These are phyloP conservation scores for Pouteria glomerata DNA, from an alignment of 148 eudicot genomes.

Conservation along the genomic window DNA sequence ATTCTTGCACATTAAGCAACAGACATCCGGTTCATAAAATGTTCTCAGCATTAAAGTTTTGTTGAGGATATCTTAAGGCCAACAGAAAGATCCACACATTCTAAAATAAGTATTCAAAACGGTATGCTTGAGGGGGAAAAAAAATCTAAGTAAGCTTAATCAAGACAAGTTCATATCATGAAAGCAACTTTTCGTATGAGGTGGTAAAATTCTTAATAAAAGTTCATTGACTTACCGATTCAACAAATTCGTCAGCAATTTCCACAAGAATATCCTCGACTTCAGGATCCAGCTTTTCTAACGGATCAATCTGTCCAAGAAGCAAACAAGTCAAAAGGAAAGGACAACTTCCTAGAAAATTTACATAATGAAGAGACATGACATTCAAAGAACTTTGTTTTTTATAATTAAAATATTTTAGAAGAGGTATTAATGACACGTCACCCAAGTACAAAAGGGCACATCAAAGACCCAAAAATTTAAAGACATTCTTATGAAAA, in stretches of 20 bases:
- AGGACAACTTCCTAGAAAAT: neutral
- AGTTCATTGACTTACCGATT: constrained; percentile 59
- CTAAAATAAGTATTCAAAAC: neutral
- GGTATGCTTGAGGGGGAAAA: neutral
- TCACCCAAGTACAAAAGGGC: no score
- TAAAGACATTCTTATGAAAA: no score
- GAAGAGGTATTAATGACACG: no score
- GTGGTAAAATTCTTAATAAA: neutral
- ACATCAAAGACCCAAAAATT: no score
- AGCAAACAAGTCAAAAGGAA: neutral
- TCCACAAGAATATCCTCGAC: constrained; percentile 90
- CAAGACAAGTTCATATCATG: neutral
- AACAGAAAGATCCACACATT: neutral
- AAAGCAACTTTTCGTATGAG: neutral
- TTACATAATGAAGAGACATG: neutral
- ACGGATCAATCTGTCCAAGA: constrained; percentile 70
- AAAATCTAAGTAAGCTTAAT: neutral
- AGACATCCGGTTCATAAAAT: neutral
- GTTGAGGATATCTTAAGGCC: neutral
- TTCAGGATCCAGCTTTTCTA: constrained; percentile 78
- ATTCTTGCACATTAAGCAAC: neutral
- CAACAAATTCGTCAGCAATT: constrained; percentile 92
- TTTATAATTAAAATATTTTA: no score
- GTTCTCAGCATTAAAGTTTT: neutral
- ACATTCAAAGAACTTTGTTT: no score